Evolutionary conservation across 2,329 filamentous ascomycete genomes (phyloP).

Genomic region (Paecilomyces sp.): DNA sequence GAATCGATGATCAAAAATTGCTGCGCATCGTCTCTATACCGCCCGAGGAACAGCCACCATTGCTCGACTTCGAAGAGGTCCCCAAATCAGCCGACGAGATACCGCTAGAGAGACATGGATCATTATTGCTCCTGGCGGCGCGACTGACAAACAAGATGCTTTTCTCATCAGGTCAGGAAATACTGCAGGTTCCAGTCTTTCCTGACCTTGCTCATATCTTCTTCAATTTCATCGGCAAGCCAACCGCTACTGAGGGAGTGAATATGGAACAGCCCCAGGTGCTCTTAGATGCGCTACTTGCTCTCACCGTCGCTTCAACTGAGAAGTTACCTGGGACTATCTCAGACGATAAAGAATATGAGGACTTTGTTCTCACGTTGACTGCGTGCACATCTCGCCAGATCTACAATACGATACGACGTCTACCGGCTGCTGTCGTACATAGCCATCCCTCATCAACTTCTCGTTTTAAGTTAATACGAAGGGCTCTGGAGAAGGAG

Average conservation of each 20-base stretch:
- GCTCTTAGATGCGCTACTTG: conserved; percentile 48
- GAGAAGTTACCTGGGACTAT: conserved; percentile 40
- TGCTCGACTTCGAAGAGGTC: conserved; percentile 48
- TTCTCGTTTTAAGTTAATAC: conserved; percentile 48
- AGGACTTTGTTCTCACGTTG: conserved; percentile 43
- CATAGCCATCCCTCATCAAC: conserved; percentile 47
- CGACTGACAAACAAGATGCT: conserved; percentile 43
- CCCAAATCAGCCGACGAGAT: conserved; percentile 48
- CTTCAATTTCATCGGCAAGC: conserved; percentile 44
- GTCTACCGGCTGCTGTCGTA: conserved; percentile 31
- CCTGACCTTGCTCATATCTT: conserved; percentile 47
- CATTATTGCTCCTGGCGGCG: conserved; percentile 49
- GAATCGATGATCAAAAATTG: conserved; percentile 42
- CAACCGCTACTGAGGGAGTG: conserved; percentile 27
- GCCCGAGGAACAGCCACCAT: conserved; percentile 32
- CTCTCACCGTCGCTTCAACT: conserved; percentile 45
- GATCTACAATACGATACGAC: conserved; percentile 28
- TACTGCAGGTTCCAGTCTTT: conserved; percentile 41
- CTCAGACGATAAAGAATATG: conserved; percentile 44
- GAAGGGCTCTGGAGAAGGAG: conserved; percentile 48
- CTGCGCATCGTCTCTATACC: conserved; percentile 36
- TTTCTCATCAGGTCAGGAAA: conserved; percentile 36
- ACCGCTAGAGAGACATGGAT: conserved; percentile 49
- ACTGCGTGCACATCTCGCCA: conserved; percentile 31
- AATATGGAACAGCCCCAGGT: conserved; percentile 43